Evolutionary conservation across 352 stramenopile species (phyloP).

Genomic region (Pythium volutum): DNA sequence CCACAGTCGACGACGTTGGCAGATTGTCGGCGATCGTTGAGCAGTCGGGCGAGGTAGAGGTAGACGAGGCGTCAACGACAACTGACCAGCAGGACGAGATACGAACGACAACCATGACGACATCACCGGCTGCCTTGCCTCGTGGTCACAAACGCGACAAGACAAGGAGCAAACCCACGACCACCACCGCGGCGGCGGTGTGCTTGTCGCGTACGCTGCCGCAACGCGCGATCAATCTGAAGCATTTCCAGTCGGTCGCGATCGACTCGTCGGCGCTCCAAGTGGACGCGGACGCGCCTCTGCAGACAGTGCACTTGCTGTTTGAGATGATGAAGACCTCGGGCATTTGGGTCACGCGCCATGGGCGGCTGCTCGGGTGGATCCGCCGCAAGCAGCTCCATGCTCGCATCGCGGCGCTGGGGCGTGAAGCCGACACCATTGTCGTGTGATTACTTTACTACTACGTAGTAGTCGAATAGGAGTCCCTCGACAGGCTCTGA

Average conservation of each 20-base stretch:
- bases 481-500: no score
- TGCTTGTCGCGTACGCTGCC: background rate
- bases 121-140: background rate
- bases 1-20: slow-evolving; percentile 8
- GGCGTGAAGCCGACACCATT: slow-evolving; percentile 12
- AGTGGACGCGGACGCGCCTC: slow-evolving; percentile 45
- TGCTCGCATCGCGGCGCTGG: slow-evolving; percentile 32
- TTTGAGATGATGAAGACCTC: slow-evolving; percentile 63
- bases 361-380: slow-evolving; percentile 47
- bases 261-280: slow-evolving; percentile 57
- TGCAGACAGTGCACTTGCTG: slow-evolving; percentile 66
- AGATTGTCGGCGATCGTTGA: slow-evolving; percentile 14
- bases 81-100: background rate
- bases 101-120: background rate
- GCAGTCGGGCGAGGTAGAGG: background rate
- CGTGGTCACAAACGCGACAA: background rate
- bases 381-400: slow-evolving; percentile 53
- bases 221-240: slow-evolving; percentile 22
- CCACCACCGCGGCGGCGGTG: background rate
- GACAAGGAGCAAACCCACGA: background rate
- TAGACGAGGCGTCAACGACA: background rate
- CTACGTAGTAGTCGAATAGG: no score
- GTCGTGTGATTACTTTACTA: slow-evolving; percentile 10
- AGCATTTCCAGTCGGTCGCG: slow-evolving; percentile 21
- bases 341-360: slow-evolving; percentile 33